phyloP scores from a whole-genome alignment of 2,329 filamentous ascomycete genomes.

The Trichophyton equinum region DNA sequence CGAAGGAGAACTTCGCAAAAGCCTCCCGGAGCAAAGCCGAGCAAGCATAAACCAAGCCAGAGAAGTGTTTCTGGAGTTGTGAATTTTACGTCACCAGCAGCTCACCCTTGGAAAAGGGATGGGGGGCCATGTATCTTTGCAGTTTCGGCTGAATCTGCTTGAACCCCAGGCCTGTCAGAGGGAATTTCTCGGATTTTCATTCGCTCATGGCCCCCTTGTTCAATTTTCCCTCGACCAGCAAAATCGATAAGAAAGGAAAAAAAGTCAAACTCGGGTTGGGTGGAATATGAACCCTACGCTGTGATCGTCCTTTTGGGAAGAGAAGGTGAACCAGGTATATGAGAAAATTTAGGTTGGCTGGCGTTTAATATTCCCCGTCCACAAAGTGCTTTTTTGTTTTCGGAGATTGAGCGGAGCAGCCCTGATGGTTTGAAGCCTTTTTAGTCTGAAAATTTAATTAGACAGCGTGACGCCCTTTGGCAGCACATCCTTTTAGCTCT shows the following conservation, averaged over 20 bases:
- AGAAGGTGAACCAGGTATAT: background rate
- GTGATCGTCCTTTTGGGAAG: background rate
- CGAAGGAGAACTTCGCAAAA: background rate
- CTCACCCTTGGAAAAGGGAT: background rate
- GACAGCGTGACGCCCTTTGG: background rate
- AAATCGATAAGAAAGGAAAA: too few relatives aligned
- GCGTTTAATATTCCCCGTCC: constrained; percentile 4
- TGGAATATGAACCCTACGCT: background rate
- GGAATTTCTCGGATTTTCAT: background rate
- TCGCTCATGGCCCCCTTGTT: background rate
- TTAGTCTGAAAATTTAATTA: constrained; percentile 1
- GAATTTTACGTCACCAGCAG: background rate
- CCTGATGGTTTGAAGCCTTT: background rate
- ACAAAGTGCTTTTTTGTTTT: background rate
- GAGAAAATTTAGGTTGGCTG: background rate
- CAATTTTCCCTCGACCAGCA: background rate
- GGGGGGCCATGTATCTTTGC: background rate
- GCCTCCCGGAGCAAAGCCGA: background rate
- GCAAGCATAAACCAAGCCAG: background rate
- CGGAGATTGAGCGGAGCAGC: constrained; percentile 1
- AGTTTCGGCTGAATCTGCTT: background rate
- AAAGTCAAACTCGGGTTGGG: background rate
- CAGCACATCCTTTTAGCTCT: background rate
- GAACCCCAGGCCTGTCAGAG: background rate
- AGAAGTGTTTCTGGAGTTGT: background rate